Conservation (phyloP, 371 early-diverging fungal species). For the Mortierella sp. region DNA sequence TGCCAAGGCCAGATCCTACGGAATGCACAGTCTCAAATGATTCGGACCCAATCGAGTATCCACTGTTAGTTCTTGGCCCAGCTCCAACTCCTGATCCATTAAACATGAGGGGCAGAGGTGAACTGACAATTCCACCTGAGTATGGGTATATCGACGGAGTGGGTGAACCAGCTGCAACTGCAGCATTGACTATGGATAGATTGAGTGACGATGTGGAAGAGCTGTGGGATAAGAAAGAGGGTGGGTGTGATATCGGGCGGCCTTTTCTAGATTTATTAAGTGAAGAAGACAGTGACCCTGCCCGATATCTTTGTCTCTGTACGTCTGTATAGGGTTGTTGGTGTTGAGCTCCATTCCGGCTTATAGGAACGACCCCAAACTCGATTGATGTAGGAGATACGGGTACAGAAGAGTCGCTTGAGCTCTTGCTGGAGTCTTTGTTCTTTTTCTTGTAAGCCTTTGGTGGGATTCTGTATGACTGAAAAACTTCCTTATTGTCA, state of each 20-base stretch:
- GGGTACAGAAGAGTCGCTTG: slow-evolving; percentile 15
- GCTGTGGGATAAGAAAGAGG: slow-evolving; percentile 29
- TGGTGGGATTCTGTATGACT: slow-evolving; percentile 54
- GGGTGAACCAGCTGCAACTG: slow-evolving; percentile 33
- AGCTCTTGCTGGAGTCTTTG: not conserved
- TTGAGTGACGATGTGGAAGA: slow-evolving; percentile 46
- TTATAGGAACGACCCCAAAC: slow-evolving; percentile 4
- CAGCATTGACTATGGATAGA: slow-evolving; percentile 51
- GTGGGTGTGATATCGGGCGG: slow-evolving; percentile 44
- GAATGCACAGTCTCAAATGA: slow-evolving; percentile 25
- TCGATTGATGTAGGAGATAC: slow-evolving; percentile 29
- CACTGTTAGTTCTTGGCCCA: slow-evolving; percentile 34
- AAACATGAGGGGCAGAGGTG: slow-evolving; percentile 27
- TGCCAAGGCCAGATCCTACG: slow-evolving; percentile 45
- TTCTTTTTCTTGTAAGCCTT: slow-evolving; percentile 53
- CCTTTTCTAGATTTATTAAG: slow-evolving; percentile 17
- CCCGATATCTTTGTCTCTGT: slow-evolving; percentile 18
- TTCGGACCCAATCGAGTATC: slow-evolving; percentile 41
- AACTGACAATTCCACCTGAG: slow-evolving; percentile 17
- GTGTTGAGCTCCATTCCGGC: not conserved
- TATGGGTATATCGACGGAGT: slow-evolving; percentile 17
- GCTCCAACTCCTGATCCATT: slow-evolving; percentile 12
- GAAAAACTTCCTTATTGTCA: slow-evolving; percentile 50
- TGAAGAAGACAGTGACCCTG: slow-evolving; percentile 33
- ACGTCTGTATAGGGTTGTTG: slow-evolving; percentile 4